phyloP scores from a whole-genome alignment of 345 rosid genomes.

The Cardamine chenopodiifolia region DNA sequence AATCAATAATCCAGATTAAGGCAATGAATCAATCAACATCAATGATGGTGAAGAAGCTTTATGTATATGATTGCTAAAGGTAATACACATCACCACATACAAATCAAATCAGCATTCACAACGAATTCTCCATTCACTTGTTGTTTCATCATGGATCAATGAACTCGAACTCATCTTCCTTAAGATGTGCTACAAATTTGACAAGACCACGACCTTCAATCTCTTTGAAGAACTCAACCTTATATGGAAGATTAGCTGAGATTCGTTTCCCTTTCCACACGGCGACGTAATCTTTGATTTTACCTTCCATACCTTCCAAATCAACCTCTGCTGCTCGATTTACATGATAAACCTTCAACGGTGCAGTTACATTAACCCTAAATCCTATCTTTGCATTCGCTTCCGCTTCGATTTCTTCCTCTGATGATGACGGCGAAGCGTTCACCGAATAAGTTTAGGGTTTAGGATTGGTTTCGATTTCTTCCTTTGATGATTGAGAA shows the following conservation, averaged over 20 bases:
- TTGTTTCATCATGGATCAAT: constrained; percentile 42
- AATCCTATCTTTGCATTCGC: constrained; percentile 55
- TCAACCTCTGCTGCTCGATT: constrained; percentile 72
- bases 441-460: no score
- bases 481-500: no score
- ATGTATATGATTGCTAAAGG: constrained; percentile 34
- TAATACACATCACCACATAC: constrained; percentile 22
- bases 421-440: constrained; percentile 32
- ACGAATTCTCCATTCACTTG: constrained; percentile 13
- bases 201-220: constrained; percentile 69
- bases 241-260: constrained; percentile 82
- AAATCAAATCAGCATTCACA: no score
- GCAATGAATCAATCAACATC: neutral
- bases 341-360: constrained; percentile 86
- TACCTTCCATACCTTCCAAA: constrained; percentile 75
- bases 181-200: constrained; percentile 79
- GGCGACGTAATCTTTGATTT: constrained; percentile 63
- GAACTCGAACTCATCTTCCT: constrained; percentile 76
- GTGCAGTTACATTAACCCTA: constrained; percentile 66
- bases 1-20: neutral
- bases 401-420: constrained; percentile 35
- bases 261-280: constrained; percentile 76
- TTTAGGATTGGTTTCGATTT: no score
- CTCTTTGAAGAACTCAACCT: constrained; percentile 62
- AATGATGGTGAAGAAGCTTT: neutral